Evolutionary conservation across 495 filamentous ascomycete genomes (phyloP).

Genomic region (Daldinia childiae): DNA sequence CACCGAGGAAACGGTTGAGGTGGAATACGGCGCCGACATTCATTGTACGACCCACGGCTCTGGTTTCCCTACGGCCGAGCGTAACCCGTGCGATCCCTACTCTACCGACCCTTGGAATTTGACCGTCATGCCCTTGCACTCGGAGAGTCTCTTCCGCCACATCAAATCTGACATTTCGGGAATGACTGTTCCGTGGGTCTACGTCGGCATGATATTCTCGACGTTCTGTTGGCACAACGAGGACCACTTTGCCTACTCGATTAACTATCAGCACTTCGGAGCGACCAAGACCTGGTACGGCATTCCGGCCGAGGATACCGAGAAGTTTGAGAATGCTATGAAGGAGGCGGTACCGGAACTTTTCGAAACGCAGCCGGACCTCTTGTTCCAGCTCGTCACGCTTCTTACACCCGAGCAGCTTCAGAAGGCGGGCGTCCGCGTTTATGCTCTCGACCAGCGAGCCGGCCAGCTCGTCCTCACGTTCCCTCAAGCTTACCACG

Average conservation of each 20-base stretch:
- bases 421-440: constrained; percentile 91
- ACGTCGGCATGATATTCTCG: constrained; percentile 99
- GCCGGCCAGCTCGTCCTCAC: constrained; percentile 97
- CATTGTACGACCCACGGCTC: constrained; percentile 98
- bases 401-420: constrained; percentile 92
- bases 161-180: constrained; percentile 99
- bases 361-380: constrained; percentile 95
- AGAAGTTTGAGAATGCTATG: constrained; percentile 96
- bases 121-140: constrained; percentile 89
- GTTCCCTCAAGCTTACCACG: constrained; percentile 91
- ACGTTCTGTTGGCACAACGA: constrained; percentile 99
- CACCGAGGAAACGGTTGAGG: constrained; percentile 92
- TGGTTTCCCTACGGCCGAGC: constrained; percentile 95
- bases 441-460: constrained; percentile 92
- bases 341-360: constrained; percentile 92
- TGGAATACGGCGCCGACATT: constrained; percentile 98
- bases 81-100: constrained; percentile 85
- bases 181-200: constrained; percentile 99
- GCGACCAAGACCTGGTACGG: constrained; percentile 99
- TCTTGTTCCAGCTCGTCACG: constrained; percentile 96
- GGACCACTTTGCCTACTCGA: constrained; percentile 97
- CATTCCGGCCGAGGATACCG: constrained; percentile 91
- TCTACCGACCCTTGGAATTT: constrained; percentile 95
- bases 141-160: constrained; percentile 92
- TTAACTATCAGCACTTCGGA: constrained; percentile 98